Evolutionary conservation across 805 yeast genomes (phyloP).

Genomic region (Metschnikowia gelsemii): DNA sequence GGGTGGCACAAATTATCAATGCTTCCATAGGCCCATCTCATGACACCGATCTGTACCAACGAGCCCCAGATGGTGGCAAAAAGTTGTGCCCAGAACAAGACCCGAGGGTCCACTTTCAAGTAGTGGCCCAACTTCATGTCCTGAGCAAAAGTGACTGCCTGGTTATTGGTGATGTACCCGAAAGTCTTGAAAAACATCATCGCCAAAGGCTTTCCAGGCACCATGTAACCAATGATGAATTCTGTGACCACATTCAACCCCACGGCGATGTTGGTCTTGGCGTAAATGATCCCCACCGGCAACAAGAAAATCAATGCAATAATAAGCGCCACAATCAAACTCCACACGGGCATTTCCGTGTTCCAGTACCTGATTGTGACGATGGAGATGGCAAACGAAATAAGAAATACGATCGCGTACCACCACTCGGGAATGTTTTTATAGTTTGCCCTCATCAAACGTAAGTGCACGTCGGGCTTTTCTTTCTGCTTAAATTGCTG

Average conservation of each 20-base stretch:
- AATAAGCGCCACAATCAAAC: slow-evolving; percentile 37
- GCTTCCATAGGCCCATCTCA: slow-evolving; percentile 42
- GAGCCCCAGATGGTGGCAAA: slow-evolving; percentile 43
- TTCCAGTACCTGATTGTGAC: slow-evolving; percentile 40
- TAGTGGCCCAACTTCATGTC: slow-evolving; percentile 47
- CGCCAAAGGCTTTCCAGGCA: slow-evolving; percentile 49
- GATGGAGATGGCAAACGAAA: slow-evolving; percentile 36
- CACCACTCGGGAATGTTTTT: slow-evolving; percentile 47
- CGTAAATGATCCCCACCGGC: slow-evolving; percentile 40
- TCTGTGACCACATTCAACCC: slow-evolving; percentile 46
- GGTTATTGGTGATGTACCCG: slow-evolving; percentile 49
- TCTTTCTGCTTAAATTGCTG: slow-evolving; percentile 29
- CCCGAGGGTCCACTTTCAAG: slow-evolving; percentile 42
- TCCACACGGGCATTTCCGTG: slow-evolving; percentile 46
- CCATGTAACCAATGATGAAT: slow-evolving; percentile 44
- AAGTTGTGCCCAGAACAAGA: slow-evolving; percentile 44
- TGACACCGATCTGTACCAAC: slow-evolving; percentile 40
- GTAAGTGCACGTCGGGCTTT: slow-evolving; percentile 46
- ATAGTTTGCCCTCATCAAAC: slow-evolving; percentile 50
- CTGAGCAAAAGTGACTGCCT: slow-evolving; percentile 50
- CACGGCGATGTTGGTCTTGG: slow-evolving; percentile 38
- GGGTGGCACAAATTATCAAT: slow-evolving; percentile 37
- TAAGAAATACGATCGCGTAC: slow-evolving; percentile 33
- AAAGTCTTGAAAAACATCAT: slow-evolving; percentile 49
- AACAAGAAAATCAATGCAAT: slow-evolving; percentile 40